Evolutionary conservation across 2,329 filamentous ascomycete species (phyloP).

Genomic region (Juglanconis sp.): DNA sequence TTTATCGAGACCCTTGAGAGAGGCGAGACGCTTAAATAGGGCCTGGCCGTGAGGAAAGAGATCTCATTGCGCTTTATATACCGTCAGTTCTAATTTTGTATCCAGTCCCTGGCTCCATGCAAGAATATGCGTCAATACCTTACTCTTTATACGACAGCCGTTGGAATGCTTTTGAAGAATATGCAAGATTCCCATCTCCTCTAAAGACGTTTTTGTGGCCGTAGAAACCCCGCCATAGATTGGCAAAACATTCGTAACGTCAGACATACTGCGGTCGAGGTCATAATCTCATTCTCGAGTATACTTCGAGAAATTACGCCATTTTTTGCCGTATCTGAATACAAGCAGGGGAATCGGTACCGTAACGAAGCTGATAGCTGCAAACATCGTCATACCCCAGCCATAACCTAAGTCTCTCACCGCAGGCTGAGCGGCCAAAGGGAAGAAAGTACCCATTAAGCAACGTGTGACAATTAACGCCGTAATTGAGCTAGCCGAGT

Average conservation of each 20-base stretch:
- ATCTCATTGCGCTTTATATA: not conserved
- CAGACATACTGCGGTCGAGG: not conserved
- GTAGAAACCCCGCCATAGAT: no score
- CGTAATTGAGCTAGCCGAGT: constrained; percentile 55
- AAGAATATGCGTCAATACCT: not conserved
- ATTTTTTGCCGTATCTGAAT: constrained; percentile 47
- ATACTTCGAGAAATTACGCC: constrained; percentile 50
- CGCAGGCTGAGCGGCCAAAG: constrained; percentile 47
- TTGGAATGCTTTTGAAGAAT: no score
- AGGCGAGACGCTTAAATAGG: not conserved
- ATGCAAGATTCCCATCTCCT: no score
- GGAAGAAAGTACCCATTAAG: constrained; percentile 55
- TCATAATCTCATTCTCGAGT: constrained; percentile 32
- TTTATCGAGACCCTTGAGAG: constrained; percentile 5
- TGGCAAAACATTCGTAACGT: not conserved
- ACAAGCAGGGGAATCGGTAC: constrained; percentile 50
- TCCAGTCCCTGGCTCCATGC: not conserved
- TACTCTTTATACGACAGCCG: no score
- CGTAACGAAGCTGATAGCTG: constrained; percentile 37
- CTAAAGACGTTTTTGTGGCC: no score
- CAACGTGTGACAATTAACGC: constrained; percentile 54
- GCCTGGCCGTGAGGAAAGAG: not conserved
- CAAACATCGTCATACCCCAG: constrained; percentile 46
- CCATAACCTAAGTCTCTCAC: constrained; percentile 49
- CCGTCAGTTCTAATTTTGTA: not conserved